Evolutionary conservation across 2,329 filamentous ascomycete genomes (phyloP), one percentile per base, ranked within the genome.

Genomic region (Sporothrix mexicana): DNA sequence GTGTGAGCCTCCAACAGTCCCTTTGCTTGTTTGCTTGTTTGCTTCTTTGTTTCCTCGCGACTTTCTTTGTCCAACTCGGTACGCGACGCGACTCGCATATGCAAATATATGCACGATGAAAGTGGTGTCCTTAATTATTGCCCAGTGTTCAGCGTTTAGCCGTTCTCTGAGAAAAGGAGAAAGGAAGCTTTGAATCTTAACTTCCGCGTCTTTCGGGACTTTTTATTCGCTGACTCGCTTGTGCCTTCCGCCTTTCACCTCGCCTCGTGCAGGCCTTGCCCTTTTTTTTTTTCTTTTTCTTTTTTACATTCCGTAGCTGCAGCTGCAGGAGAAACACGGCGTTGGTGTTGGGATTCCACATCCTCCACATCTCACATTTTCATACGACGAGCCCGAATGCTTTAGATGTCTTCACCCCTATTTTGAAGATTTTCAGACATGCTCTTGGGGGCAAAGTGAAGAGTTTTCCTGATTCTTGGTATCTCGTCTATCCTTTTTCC

Each of bases 31-130:
- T n/a, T 59, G 12, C 25, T 43, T 41, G 3, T 25, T 36, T 59
- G 23, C 23, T 30, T 41, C 57, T n/a, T 13, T 20, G 36, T n/a
- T 45, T 43, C 36, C 36, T 17, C 12, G 57, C 30, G n/a, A 23
- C 7, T 62, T 17, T 45, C 25, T 36, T 36, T 36, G 30, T 36
- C 30, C 30, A 5, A 36, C 62, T 30, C 47, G 49, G 49, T 55
- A 69, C 66, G 66, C 66, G 66, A 69, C 66, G 66, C 66, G 66
- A 69, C 66, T 53, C 25, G 66, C 66, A 69, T 55, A 69, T 69
- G 66, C 66, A 55, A 51, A 51, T 69, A 55, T 55, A 53, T 67
- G 45, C 45, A 51, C n/a, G 36, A 7, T n/a, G 36, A 62, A 62
- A 9, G 3, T 8, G 15, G 9, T 30, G 6, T 62, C n/a, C 15